phyloP scores from a whole-genome alignment of 73 alveolate genomes.

The Loxodes magnus region DNA sequence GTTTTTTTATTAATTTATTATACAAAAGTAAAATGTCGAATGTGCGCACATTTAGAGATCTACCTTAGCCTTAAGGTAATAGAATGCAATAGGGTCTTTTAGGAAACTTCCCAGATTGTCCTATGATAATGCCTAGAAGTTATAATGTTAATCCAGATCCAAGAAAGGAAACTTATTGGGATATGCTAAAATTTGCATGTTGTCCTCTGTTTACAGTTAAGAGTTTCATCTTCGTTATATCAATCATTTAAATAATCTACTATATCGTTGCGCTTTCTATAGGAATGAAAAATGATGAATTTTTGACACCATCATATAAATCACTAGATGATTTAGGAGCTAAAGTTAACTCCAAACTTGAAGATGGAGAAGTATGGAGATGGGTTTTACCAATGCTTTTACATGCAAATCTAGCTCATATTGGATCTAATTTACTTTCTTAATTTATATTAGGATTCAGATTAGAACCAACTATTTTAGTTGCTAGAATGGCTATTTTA shows the following conservation, averaged over 20 bases:
- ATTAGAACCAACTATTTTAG: constrained; percentile 25
- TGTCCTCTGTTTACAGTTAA: constrained; percentile 43
- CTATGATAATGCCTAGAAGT: too few relatives aligned
- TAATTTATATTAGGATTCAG: constrained; percentile 24
- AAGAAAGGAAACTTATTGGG: constrained; percentile 36
- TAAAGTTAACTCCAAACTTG: constrained; percentile 19
- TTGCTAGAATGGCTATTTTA: constrained; percentile 15
- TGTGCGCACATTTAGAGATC: too few relatives aligned
- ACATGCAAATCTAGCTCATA: constrained; percentile 49
- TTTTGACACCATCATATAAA: constrained; percentile 16
- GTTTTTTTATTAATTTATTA: too few relatives aligned
- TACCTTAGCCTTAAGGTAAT: too few relatives aligned
- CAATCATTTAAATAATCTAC: constrained; percentile 20
- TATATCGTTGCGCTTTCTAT: constrained; percentile 21
- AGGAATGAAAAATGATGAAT: constrained; percentile 11
- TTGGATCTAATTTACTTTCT: constrained; percentile 31
- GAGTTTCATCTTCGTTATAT: constrained; percentile 36
- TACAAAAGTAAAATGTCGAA: too few relatives aligned
- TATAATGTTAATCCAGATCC: too few relatives aligned
- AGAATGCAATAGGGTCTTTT: too few relatives aligned
- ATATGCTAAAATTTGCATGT: constrained; percentile 39
- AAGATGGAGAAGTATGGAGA: constrained; percentile 37
- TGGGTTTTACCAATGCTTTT: constrained; percentile 49
- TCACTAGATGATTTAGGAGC: constrained; percentile 26
- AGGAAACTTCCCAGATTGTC: too few relatives aligned